These are phyloP conservation scores for Dicorynia guianensis DNA, from an alignment of 306 rosid species.

Conservation along the genomic window DNA sequence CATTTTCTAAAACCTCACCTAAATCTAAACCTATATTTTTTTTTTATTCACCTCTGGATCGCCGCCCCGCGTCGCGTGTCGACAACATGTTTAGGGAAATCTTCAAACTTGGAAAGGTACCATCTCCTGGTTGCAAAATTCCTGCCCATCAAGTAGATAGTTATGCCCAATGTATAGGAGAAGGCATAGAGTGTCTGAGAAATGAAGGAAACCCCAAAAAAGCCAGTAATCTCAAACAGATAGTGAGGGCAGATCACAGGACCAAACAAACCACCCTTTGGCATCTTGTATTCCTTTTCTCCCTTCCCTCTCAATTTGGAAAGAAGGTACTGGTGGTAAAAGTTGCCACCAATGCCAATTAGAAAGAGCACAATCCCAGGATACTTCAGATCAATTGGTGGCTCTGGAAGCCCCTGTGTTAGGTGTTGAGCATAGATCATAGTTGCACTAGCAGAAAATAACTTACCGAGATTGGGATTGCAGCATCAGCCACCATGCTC, in stretches of 20 bases:
- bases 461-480: slow-evolving; percentile 57
- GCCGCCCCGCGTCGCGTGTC: no score
- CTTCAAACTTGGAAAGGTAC: slow-evolving; percentile 79
- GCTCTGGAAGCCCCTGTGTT: slow-evolving; percentile 62
- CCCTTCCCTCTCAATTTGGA: slow-evolving; percentile 65
- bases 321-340: slow-evolving; percentile 80
- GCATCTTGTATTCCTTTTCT: slow-evolving; percentile 73
- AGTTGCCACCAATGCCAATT: slow-evolving; percentile 73
- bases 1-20: no score
- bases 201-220: slow-evolving; percentile 64
- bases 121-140: slow-evolving; percentile 76
- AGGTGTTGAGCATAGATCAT: slow-evolving; percentile 71
- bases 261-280: slow-evolving; percentile 81
- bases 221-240: slow-evolving; percentile 72
- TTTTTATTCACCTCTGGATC: no score
- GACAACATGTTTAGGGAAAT: slow-evolving; percentile 73
- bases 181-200: slow-evolving; percentile 67
- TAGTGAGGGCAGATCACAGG: slow-evolving; percentile 79
- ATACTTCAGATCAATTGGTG: slow-evolving; percentile 54
- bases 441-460: slow-evolving; percentile 54
- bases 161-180: slow-evolving; percentile 54
- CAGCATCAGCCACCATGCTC: slow-evolving; percentile 53
- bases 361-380: slow-evolving; percentile 63
- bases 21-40: no score
- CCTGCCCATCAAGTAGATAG: slow-evolving; percentile 70